Conservation (phyloP, 768 basidiomycete species). For the Clathrus columnatus region DNA sequence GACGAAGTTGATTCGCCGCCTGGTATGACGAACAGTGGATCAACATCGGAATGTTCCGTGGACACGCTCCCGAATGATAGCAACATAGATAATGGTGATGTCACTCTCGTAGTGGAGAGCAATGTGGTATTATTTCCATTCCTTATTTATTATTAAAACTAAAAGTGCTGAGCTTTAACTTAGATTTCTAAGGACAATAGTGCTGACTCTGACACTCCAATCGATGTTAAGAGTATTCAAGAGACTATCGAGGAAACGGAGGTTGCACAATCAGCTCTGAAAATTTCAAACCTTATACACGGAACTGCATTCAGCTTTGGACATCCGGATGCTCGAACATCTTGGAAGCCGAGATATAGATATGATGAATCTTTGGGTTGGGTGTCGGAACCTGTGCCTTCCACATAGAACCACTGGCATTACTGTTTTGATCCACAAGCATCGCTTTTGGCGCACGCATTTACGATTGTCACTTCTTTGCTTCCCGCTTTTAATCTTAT, state of each 20-base stretch:
- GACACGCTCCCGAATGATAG: not conserved
- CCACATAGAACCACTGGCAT: not conserved
- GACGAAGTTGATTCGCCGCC: not conserved
- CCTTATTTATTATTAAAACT: no score
- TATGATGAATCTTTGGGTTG: conserved; percentile 6
- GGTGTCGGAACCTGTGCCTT: not conserved
- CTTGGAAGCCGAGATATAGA: conserved; percentile 10
- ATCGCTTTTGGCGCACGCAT: no score
- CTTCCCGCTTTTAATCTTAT: not conserved
- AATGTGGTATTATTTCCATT: not conserved
- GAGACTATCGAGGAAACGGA: not conserved
- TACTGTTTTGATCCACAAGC: no score
- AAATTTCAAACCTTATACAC: conserved; percentile 9
- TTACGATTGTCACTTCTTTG: no score
- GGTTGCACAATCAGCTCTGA: not conserved
- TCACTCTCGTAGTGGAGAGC: not conserved
- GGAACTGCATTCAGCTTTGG: conserved; percentile 8
- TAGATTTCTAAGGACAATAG: not conserved
- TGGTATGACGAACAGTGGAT: not conserved
- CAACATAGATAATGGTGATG: not conserved
- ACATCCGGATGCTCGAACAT: conserved; percentile 4
- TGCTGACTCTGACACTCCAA: not conserved
- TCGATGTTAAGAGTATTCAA: not conserved
- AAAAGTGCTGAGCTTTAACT: no score
- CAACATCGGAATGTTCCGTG: not conserved